phyloP scores from a whole-genome alignment of 768 basidiomycete genomes.

The Podaxis pistillaris region DNA sequence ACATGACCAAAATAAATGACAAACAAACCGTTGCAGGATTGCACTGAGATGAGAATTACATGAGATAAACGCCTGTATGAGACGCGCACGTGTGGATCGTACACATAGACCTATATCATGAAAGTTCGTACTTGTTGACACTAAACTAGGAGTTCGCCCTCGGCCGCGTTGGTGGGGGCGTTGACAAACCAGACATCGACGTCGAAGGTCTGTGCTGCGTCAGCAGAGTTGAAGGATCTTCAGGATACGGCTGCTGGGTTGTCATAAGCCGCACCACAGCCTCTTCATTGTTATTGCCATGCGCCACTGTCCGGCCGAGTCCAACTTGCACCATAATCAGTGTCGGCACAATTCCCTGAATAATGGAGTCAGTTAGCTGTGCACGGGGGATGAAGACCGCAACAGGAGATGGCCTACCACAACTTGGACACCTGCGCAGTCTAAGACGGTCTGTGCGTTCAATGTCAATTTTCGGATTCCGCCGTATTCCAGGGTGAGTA shows the following conservation, averaged over 20 bases:
- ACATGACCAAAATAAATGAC: too few relatives aligned
- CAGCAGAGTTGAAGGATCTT: background rate
- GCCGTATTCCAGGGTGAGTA: background rate
- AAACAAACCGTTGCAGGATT: too few relatives aligned
- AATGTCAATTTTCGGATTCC: background rate
- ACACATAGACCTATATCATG: background rate
- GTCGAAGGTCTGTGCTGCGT: background rate
- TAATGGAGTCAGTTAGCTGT: background rate
- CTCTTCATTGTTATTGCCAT: background rate
- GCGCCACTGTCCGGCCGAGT: constrained; percentile 24
- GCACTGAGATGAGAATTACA: too few relatives aligned
- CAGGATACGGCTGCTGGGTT: background rate
- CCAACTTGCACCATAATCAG: constrained; percentile 35
- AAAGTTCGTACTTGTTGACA: background rate
- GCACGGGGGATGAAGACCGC: background rate
- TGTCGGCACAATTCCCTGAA: constrained; percentile 32
- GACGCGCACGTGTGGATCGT: too few relatives aligned
- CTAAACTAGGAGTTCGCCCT: background rate
- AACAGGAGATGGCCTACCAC: constrained; percentile 22
- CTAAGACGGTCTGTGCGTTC: constrained; percentile 16
- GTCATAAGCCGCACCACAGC: background rate
- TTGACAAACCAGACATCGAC: background rate
- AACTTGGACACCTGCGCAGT: constrained; percentile 28
- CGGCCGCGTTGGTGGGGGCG: background rate
- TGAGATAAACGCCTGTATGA: too few relatives aligned